Evolutionary conservation across 345 rosid species (phyloP).

Genomic region (Firmiana major): DNA sequence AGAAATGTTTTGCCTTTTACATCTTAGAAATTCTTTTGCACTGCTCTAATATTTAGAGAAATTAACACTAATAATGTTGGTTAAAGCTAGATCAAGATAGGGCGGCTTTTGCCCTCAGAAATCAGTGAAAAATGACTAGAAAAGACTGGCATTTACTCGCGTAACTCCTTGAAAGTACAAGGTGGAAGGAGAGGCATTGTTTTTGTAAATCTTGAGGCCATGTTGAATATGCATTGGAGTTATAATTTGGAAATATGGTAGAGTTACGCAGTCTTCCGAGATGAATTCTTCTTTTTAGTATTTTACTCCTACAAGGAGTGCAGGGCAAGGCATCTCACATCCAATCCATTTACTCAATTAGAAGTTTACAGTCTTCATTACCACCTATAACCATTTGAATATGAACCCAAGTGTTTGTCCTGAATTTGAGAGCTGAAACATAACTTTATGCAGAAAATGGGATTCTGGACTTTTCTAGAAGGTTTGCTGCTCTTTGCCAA

Average conservation of each 20-base stretch:
- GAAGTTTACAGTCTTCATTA: neutral
- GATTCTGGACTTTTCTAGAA: constrained; percentile 45
- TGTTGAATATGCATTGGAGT: neutral
- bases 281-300: neutral
- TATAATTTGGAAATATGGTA: neutral
- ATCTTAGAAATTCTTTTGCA: neutral
- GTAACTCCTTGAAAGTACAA: too few relatives aligned
- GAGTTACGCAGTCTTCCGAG: neutral
- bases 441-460: constrained; percentile 27
- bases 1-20: neutral
- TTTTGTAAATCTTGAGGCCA: neutral
- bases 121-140: neutral
- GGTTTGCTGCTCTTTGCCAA: constrained; percentile 42
- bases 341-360: neutral
- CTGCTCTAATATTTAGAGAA: neutral
- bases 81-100: neutral
- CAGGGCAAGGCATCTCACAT: neutral
- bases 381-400: too few relatives aligned
- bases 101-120: neutral
- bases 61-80: neutral
- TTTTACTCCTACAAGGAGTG: neutral
- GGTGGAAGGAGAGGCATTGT: neutral
- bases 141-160: too few relatives aligned
- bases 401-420: too few relatives aligned
- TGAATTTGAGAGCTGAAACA: neutral